Base-by-base conservation (phyloP, 2,329 filamentous ascomycete species). In the Byssothecium circinans region DNA sequence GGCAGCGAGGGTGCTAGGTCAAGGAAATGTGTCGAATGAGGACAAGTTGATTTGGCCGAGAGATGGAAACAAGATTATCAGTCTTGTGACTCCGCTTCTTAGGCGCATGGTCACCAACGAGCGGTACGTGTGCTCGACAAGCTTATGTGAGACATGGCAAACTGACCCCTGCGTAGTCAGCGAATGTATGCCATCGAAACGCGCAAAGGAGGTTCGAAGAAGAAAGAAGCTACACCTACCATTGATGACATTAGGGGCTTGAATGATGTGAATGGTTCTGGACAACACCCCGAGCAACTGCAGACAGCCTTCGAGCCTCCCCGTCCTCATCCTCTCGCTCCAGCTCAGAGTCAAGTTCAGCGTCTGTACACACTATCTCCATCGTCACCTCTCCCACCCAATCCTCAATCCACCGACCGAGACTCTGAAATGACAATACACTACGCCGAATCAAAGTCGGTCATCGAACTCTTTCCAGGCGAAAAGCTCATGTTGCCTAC, bases 101-200 rank as follows among this genome's bases (percentile, higher is more conserved):
- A 67, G 80, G 47, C 72, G 80, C 19, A 82, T 83, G 79, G 79
- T 83, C 11, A 82, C 80, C 14, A 83, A 83, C 49, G 81, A 83
- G 60, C 72, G 80, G 39, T 39, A 39, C 17, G 36, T 39, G n/a
- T 18, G n/a, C 20, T 14, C n/a, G 15, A 11, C n/a, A 15, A 10
- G 19, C 35, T 39, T 15, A 11, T 37, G 8, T 39, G 14, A 11
- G 36, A 25, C 19, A 15, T 25, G 22, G 23, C 23, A 8, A 15
- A 25, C 36, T 39, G 22, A 39, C 36, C 14, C 15, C 11, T 23
- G 36, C 20, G 11, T 23, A 42, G 40, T 19, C 80, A 83, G 58
- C 71, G 80, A 30, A 73, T 79, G 57, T 83, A 83, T 62, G 80
- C 80, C 1, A 76, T 81, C 23, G 78, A 81, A 61, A 79, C 77